Base-by-base conservation (phyloP, 1,284 basidiomycete species). In the Microstroma glucosiphilum region DNA sequence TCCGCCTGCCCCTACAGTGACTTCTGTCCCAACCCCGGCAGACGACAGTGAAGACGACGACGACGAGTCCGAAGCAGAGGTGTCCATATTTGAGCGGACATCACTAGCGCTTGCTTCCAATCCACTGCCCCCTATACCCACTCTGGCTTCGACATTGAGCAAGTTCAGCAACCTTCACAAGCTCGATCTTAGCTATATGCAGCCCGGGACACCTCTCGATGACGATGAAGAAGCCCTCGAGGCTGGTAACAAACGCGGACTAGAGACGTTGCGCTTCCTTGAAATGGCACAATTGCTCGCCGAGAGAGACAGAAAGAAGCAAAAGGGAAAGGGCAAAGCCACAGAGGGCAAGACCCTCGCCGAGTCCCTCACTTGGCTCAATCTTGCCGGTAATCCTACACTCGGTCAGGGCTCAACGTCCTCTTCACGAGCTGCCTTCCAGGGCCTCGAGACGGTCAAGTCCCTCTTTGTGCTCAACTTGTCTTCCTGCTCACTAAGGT, bases 181-280 rank as follows among this genome's bases (percentile, higher is more conserved):
- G 4, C 69, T 78, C 53, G 75, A 78, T 26, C 56, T 78, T 3
- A 70, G 69, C 13, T 58, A 66, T 19, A 70, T 77, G 61, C 43
- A 69, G 46, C 53, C 71, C 1, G 25, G 51, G 2, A 15, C n/a
- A 6, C 13, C 51, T 13, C 21, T 13, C 2, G 51, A 54, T 13
- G 51, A 25, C 15, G 13, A 13, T 4, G 51, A 7, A 15, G 51
- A 54, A 15, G 51, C 19, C 21, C 13, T 15, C 13, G 51, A 54
- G 26, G 51, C 21, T 21, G n/a, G 21, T 25, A 23, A 21, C 26
- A 25, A 13, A 6, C 51, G 51, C 21, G 43, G 74, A 1, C 67
- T 75, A 9, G 46, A 21, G 9, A 57, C 58, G 1, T 58, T 78
- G 15, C 54, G 61, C 17, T 74, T 69, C 67, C 69, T 78, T 13